Percentiles rank a stretch among this genome's conserved stretches.
phyloP scores from a whole-genome alignment of 2,329 filamentous ascomycete species.

The Hymenoscyphus occultus region DNA sequence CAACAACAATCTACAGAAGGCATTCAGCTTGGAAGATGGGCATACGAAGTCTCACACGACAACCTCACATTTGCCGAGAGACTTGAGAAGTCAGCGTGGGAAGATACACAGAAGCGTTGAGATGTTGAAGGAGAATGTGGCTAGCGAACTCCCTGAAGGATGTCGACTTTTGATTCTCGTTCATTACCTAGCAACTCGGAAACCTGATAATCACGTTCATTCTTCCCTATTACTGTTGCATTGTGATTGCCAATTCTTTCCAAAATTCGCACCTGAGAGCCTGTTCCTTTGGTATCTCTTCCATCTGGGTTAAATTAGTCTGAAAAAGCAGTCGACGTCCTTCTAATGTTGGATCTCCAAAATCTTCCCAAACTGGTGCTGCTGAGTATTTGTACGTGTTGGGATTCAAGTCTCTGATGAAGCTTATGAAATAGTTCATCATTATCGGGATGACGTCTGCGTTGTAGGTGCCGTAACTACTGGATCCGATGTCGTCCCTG shows the following conservation, averaged over 20 bases:
- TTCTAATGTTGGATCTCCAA: constrained; percentile 21
- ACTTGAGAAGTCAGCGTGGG: constrained; percentile 18
- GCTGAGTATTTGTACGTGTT: constrained; percentile 37
- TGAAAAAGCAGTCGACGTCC: constrained; percentile 30
- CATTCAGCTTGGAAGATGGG: constrained; percentile 14
- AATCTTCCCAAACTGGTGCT: constrained; percentile 35
- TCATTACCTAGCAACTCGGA: background rate
- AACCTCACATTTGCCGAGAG: constrained; percentile 18
- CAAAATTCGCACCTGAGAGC: constrained; percentile 31
- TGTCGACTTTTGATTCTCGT: background rate
- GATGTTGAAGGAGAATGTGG: background rate
- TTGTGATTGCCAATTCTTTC: constrained; percentile 23
- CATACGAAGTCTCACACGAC: constrained; percentile 9
- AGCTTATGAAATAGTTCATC: constrained; percentile 46
- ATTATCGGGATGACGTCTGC: constrained; percentile 35
- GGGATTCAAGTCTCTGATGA: constrained; percentile 40
- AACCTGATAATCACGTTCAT: background rate
- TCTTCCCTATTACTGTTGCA: constrained; percentile 21
- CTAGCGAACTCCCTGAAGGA: background rate
- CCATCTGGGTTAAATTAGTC: constrained; percentile 32
- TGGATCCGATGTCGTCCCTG: constrained; percentile 34
- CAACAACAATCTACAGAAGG: background rate
- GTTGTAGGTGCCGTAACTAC: constrained; percentile 36
- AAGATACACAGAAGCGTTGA: background rate
- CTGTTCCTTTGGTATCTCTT: constrained; percentile 27